Base-by-base conservation (phyloP, 2,329 filamentous ascomycete species). In the Pyrenophora tritici-repentis region DNA sequence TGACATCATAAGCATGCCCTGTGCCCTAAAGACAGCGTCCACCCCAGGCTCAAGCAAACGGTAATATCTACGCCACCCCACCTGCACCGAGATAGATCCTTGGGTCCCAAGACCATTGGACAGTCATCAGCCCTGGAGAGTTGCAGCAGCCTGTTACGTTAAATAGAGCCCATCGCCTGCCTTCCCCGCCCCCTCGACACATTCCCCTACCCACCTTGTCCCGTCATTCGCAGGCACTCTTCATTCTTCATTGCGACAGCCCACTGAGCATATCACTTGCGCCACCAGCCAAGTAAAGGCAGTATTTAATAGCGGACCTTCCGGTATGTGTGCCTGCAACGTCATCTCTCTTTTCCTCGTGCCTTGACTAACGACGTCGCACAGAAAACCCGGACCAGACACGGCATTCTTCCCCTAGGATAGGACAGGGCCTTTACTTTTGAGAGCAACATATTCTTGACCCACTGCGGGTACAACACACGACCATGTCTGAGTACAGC, bases 401-500 rank as follows among this genome's bases (percentile, higher is more conserved):
- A 45, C 42, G 29, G 46, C 44, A 34, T 35, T 46, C 36, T 18
- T 45, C 33, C 26, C 26, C 26, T 10, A 29, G 24, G 24, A 29
- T 10, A 29, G 26, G 26, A 29, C 26, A 29, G 26, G 26, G 13
- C 9, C 26, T 24, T 53, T 55, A 57, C 53, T 50, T 47, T 42
- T 54, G 45, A 56, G 46, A 56, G 43, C 37, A 36, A 48, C 41
- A 39, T 12, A 47, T 36, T 29, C 20, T 34, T 47, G 33, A 26
- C 58, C 53, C 55, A 49, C 39, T 42, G 46, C 46, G 50, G 50
- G 52, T 53, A 50, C 20, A 56, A 47, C 48, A 38, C 46, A 53
- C 31, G 61, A 59, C 62, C 68, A 81, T 81, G 78, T 79, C 78
- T 53, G 72, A 77, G 62, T 80, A 80, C 73, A 72, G 73, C 73